These are phyloP conservation scores for Phytophthora citrophthora DNA, from an alignment of 352 stramenopile species.

Conservation along the genomic window DNA sequence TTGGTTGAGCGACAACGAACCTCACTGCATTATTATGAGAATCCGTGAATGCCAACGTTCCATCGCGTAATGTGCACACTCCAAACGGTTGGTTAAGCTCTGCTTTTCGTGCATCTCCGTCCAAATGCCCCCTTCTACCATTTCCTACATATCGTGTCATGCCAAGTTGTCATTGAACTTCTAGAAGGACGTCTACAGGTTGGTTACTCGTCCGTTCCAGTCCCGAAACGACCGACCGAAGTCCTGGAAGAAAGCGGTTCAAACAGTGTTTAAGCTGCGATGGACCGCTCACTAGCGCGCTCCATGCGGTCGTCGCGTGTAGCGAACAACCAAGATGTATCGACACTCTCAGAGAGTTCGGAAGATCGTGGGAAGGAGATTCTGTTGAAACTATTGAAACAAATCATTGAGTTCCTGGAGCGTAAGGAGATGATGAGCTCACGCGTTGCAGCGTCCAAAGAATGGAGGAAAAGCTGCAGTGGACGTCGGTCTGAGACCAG, in stretches of 20 bases:
- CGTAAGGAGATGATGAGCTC: constrained; percentile 52
- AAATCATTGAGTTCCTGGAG: constrained; percentile 63
- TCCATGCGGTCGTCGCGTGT: constrained; percentile 23
- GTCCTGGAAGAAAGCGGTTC: neutral
- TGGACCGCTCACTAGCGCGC: constrained; percentile 28
- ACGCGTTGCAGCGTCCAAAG: constrained; percentile 32
- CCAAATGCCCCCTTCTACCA: constrained; percentile 36
- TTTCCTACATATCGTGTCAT: constrained; percentile 10
- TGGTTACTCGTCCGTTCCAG: constrained; percentile 15
- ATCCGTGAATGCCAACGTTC: constrained; percentile 44
- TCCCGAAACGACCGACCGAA: constrained; percentile 21
- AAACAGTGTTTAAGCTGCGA: constrained; percentile 5
- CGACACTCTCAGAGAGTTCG: neutral
- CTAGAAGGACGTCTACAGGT: constrained; percentile 14
- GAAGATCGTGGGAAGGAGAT: constrained; percentile 43
- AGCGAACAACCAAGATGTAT: constrained; percentile 27
- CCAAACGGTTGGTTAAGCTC: constrained; percentile 49
- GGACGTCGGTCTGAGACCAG: constrained; percentile 20
- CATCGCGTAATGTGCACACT: constrained; percentile 36
- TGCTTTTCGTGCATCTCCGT: constrained; percentile 29
- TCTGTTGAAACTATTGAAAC: constrained; percentile 48
- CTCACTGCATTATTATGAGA: constrained; percentile 51
- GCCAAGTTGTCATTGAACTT: neutral
- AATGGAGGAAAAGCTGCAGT: constrained; percentile 35
- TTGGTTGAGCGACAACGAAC: constrained; percentile 22